Percentiles rank a stretch among this genome's conserved stretches.
These are phyloP conservation scores for Thuidium tamariscinum DNA, from an alignment of 225 moss, liverwort and hornwort genomes.

Conservation along the genomic window DNA sequence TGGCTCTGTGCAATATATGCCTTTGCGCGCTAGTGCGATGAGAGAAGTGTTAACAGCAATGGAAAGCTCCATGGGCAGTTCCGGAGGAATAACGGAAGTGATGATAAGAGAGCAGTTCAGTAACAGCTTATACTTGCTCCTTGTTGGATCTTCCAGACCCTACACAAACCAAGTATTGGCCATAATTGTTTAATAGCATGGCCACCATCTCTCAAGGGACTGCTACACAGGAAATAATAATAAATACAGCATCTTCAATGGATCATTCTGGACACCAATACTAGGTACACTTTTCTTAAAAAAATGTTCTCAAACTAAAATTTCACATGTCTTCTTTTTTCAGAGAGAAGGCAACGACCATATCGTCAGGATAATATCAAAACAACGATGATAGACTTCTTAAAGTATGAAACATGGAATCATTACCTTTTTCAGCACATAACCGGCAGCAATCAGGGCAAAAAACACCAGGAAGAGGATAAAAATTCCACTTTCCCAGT, in stretches of 20 bases:
- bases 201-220: neutral
- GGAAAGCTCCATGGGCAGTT: slow-evolving; percentile 99
- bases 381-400: neutral
- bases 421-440: slow-evolving; percentile 78
- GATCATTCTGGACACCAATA: neutral
- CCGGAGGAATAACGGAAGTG: slow-evolving; percentile 97
- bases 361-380: neutral
- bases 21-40: slow-evolving; percentile 81
- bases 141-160: slow-evolving; percentile 95
- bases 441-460: slow-evolving; percentile 92
- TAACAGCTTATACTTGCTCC: slow-evolving; percentile 93
- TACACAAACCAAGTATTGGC: slow-evolving; percentile 11
- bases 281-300: neutral
- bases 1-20: slow-evolving; percentile 97
- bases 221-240: neutral
- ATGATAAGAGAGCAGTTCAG: slow-evolving; percentile 93
- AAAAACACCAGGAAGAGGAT: slow-evolving; percentile 95
- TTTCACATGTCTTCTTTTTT: neutral
- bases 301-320: neutral
- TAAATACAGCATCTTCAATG: neutral
- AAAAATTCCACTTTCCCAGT: slow-evolving; percentile 96
- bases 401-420: neutral
- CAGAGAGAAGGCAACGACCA: neutral
- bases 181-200: neutral
- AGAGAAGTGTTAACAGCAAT: slow-evolving; percentile 98